Evolutionary conservation across 495 filamentous ascomycete species (phyloP).

Genomic region (Hyphodiscus hymeniophilus): DNA sequence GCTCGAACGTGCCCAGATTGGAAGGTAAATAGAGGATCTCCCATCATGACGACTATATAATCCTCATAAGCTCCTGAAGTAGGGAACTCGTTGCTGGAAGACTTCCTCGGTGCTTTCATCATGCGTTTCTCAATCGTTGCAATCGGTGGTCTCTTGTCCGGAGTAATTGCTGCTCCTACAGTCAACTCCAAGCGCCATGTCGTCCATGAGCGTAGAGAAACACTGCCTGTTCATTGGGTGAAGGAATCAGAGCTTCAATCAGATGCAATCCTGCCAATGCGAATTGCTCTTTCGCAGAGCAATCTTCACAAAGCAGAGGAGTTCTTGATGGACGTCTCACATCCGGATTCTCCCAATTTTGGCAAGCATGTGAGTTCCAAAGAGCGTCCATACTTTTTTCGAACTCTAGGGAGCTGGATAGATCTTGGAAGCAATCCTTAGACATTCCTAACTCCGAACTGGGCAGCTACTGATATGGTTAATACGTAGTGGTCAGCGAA

Average conservation of each 20-base stretch:
- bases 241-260: conserved; percentile 6
- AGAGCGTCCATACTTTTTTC: conserved; percentile 4
- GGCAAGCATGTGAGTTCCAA: conserved; percentile 13
- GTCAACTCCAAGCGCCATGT: conserved; percentile 10
- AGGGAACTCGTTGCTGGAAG: too few species aligned
- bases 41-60: too few species aligned
- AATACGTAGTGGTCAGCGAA: conserved; percentile 12
- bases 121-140: conserved; percentile 15
- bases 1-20: too few species aligned
- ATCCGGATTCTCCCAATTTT: conserved; percentile 16
- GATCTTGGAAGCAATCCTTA: too few species aligned
- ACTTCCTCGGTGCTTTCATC: not conserved
- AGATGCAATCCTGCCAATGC: conserved; percentile 31
- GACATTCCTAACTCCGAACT: not conserved
- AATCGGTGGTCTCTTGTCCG: conserved; percentile 7
- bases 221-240: conserved; percentile 7
- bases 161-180: conserved; percentile 11
- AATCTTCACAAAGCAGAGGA: conserved; percentile 42
- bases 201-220: conserved; percentile 15
- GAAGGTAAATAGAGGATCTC: too few species aligned
- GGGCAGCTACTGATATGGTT: not conserved
- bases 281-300: conserved; percentile 43
- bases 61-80: too few species aligned
- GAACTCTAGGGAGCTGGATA: not conserved
- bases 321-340: conserved; percentile 39